Evolutionary conservation across 495 filamentous ascomycete species (phyloP), one percentile per base, ranked within the genome.

Genomic region (Elasticomyces elasticus): DNA sequence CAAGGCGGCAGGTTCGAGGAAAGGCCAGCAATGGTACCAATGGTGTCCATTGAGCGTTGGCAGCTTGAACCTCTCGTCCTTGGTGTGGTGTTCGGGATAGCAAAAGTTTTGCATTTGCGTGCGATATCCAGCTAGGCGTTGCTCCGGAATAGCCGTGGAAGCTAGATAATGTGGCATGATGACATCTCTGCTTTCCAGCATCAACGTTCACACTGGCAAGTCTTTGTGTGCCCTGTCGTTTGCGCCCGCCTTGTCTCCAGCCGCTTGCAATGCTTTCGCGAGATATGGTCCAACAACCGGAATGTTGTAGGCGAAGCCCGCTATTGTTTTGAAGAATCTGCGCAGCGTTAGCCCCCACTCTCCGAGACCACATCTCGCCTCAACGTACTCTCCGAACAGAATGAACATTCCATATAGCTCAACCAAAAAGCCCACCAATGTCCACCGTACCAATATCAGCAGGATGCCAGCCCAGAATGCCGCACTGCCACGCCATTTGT

Each of bases 371-470:
- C 42, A 9, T n/a, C 31, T 10, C 31, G 40, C 10, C 13, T 5
- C 23, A 15, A 45, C 51, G 19, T 26, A 95, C 66, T 98, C 92
- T 20, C 91, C 90, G 73, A 98, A 98, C 42, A 98, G 74, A 25
- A 94, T 80, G 60, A 94, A 77, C 31, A 97, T 86, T 25, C 92
- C 92, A 69, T 95, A 97, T 7, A 89, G 70, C 72, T 98, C 92
- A 55, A 96, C 80, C 35, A 83, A 54, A 70, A 98, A 97, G 28
- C 92, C 92, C 49, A 88, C 79, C 19, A 97, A 69, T 1, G 92
- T 81, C 88, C 90, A 98, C 37, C 85, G 78, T 56, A 94, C 62
- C 13, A 97, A 73, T 65, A 98, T 97, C 49, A 96, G 77, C 26
- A 81, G 58, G 13, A 98, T 83, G 2, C 92, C 92, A n/a, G 73